Percentiles rank a stretch among this genome's conserved stretches.
Conservation (phyloP, 2,329 filamentous ascomycete species). For the Aureobasidium sp. region DNA sequence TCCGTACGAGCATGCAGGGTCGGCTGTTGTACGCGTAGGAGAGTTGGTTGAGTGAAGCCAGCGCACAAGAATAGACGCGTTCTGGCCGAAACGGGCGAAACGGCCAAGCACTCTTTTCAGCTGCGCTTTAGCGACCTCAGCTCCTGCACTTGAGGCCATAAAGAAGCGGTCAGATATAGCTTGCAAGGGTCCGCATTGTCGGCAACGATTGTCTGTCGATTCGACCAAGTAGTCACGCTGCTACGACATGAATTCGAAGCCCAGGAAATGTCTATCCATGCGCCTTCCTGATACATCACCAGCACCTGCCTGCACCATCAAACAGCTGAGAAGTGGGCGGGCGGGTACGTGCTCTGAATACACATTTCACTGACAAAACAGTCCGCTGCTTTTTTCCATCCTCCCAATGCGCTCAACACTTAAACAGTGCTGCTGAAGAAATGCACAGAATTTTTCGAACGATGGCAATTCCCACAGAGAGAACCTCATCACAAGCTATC, state of each 20-base stretch:
- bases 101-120: conserved; percentile 4
- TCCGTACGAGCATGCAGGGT: not conserved
- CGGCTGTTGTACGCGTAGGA: not conserved
- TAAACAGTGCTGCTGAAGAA: too few species aligned
- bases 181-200: not conserved
- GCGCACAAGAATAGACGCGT: not conserved
- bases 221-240: not conserved
- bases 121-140: not conserved
- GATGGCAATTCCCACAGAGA: too few species aligned
- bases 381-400: not conserved
- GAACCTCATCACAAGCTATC: too few species aligned
- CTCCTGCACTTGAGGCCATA: not conserved
- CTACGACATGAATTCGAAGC: not conserved
- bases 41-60: conserved; percentile 6
- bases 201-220: not conserved
- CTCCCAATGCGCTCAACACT: too few species aligned
- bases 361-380: not conserved
- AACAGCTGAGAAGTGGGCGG: not conserved
- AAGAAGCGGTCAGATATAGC: not conserved
- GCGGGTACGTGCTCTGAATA: not conserved
- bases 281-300: not conserved
- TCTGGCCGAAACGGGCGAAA: conserved; percentile 10
- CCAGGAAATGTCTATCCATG: not conserved
- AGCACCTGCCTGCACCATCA: not conserved
- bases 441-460: too few species aligned